Evolutionary conservation across 1,284 basidiomycete species (phyloP), one percentile per base, ranked within the genome.

Genomic region (Albatrellus sp.): DNA sequence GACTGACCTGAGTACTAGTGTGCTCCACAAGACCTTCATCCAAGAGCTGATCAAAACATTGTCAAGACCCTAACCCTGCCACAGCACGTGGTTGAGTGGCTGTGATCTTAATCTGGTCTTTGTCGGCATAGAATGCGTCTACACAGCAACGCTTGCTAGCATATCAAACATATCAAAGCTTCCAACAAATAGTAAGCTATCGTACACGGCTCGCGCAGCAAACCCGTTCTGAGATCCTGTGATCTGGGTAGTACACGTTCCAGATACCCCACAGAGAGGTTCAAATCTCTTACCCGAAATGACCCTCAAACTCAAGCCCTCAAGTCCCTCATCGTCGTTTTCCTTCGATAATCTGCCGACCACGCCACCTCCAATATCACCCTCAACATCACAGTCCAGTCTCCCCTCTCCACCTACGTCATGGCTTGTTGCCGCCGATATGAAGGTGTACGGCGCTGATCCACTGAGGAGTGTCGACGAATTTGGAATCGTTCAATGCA

Each of bases 351-450:
- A 63, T 2, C 52, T 70, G 4, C 60, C 65, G 1, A 56, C 63
- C 3, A 54, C 58, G 5, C 62, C 66, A 8, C 57, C 64, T 13
- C 53, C 66, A 2, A 56, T 66, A 3, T 65, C 69, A 0, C 61
- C 68, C 12, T 43, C 31, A 20, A 45, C 39, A 8, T 50, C 45
- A 35, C n/a, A 34, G 1, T 40, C 53, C 12, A 38, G 50, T 8
- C 52, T 57, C 7, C 67, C 71, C 1, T 76, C 79, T 0, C 85
- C 87, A 0, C 88, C 88, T 0, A 84, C 85, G 17, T 72, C 78
- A 65, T 88, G 86, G 76, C 76, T 91, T 12, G 76, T 83, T 24
- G 84, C 84, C 7, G 75, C 74, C 49, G 86, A 90, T 57, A 91
- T 91, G 89, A 84, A 83, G 67, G 71, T 86, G 48, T 92, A 85